phyloP scores from a whole-genome alignment of 257 asterid species.

The Scutellaria galericulata region DNA sequence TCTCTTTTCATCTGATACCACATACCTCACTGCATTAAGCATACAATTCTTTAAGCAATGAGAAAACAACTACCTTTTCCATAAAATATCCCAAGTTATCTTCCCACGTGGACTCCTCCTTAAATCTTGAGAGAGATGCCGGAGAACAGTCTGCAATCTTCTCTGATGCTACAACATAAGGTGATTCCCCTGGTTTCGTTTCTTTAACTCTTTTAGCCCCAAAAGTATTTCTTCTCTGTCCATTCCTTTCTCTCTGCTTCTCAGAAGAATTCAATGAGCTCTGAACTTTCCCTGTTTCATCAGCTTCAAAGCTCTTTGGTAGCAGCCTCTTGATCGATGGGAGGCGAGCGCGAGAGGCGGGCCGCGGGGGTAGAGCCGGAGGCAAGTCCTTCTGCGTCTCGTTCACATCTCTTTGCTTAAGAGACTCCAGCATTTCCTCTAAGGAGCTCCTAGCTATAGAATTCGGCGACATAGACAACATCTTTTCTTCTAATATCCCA shows the following conservation, averaged over 20 bases:
- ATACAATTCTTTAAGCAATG: neutral
- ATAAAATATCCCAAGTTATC: conserved; percentile 65
- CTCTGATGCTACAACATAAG: conserved; percentile 32
- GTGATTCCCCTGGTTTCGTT: conserved; percentile 53
- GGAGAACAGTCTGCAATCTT: neutral
- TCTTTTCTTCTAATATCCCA: conserved; percentile 28
- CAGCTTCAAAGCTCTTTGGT: conserved; percentile 45
- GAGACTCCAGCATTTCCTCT: conserved; percentile 93
- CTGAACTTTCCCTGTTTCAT: conserved; percentile 36
- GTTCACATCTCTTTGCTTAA: conserved; percentile 61
- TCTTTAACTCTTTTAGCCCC: conserved; percentile 54
- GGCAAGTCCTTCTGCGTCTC: conserved; percentile 73
- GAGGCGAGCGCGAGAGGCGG: conserved; percentile 67
- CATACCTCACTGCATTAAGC: neutral
- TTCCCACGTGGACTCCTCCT: conserved; percentile 52
- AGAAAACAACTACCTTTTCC: conserved; percentile 52
- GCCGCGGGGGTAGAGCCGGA: conserved; percentile 89
- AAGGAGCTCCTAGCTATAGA: conserved; percentile 75
- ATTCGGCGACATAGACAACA: conserved; percentile 70
- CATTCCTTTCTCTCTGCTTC: conserved; percentile 34
- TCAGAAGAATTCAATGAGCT: conserved; percentile 30
- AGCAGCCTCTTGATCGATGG: conserved; percentile 67
- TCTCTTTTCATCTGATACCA: neutral
- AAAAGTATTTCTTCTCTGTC: conserved; percentile 45
- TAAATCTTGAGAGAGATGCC: neutral